phyloP scores from a whole-genome alignment of 805 yeast genomes.

The Diddensiella santjacobensis region DNA sequence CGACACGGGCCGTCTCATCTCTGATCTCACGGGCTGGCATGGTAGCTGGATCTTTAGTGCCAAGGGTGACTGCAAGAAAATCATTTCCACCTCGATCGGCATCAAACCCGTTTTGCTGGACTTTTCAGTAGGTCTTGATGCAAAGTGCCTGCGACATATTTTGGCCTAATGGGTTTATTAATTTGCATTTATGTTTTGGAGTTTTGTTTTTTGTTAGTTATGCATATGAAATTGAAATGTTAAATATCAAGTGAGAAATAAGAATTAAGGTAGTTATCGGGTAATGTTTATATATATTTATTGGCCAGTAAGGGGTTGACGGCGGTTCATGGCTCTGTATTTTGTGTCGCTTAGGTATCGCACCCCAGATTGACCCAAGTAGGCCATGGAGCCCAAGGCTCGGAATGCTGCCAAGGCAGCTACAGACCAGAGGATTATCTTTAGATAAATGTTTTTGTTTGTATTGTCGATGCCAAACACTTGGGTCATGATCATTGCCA shows the following conservation, averaged over 20 bases:
- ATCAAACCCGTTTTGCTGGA: conserved; percentile 33
- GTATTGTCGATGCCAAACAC: conserved; percentile 67
- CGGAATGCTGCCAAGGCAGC: conserved; percentile 79
- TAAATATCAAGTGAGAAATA: neutral
- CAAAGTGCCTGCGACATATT: conserved; percentile 20
- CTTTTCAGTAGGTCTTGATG: conserved; percentile 30
- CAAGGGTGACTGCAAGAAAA: conserved; percentile 26
- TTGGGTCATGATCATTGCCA: conserved; percentile 85
- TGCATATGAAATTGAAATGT: neutral
- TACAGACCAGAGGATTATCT: conserved; percentile 87
- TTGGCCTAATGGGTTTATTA: conserved; percentile 8
- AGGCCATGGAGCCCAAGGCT: conserved; percentile 75
- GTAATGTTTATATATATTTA: neutral
- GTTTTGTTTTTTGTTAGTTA: neutral
- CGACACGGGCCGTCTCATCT: conserved; percentile 24
- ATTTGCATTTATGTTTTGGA: neutral
- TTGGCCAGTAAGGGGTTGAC: conserved; percentile 2
- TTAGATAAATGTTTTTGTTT: conserved; percentile 67
- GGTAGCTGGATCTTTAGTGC: conserved; percentile 35
- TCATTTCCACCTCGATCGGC: conserved; percentile 36
- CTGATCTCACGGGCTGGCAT: conserved; percentile 30
- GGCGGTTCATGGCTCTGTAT: conserved; percentile 10
- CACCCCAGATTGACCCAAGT: conserved; percentile 45
- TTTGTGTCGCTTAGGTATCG: conserved; percentile 21
- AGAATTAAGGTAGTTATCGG: neutral